These are phyloP conservation scores for Skeletonema marinoi DNA, from an alignment of 108 stramenopile genomes.

Conservation along the genomic window DNA sequence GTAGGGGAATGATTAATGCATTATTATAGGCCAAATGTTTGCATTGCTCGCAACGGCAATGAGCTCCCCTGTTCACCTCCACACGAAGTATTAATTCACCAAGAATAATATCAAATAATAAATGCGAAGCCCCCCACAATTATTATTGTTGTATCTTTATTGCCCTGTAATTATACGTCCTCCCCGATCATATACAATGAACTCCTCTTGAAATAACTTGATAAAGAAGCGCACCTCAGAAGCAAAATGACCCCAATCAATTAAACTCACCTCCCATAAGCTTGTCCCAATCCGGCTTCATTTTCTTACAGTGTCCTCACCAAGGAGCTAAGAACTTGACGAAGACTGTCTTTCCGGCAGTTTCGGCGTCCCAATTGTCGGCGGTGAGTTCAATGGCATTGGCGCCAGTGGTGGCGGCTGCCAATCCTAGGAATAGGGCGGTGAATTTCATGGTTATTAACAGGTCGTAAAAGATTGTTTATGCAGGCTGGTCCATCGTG, in stretches of 20 bases:
- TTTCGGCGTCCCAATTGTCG: constrained; percentile 62
- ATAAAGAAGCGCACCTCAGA: neutral
- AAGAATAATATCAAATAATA: neutral
- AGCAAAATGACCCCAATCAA: neutral
- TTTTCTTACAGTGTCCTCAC: constrained; percentile 57
- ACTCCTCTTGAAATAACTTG: neutral
- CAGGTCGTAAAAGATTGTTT: too few species aligned
- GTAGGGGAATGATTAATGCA: neutral
- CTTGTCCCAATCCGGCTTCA: constrained; percentile 80
- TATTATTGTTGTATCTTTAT: neutral
- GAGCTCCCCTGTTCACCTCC: neutral
- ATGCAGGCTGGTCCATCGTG: too few species aligned
- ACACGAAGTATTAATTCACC: neutral
- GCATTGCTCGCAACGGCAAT: neutral
- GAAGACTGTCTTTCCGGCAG: constrained; percentile 75
- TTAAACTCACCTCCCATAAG: constrained; percentile 27
- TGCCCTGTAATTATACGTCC: neutral
- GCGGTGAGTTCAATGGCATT: constrained; percentile 58
- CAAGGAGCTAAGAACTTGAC: constrained; percentile 80
- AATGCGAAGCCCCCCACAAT: neutral
- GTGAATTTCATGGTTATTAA: constrained; percentile 47
- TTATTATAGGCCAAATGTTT: neutral
- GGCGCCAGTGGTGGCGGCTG: constrained; percentile 12
- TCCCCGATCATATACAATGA: too few species aligned
- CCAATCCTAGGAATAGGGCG: constrained; percentile 8